Base-by-base conservation (phyloP, 108 stramenopile species). In the Asterionellopsis glacialis region DNA sequence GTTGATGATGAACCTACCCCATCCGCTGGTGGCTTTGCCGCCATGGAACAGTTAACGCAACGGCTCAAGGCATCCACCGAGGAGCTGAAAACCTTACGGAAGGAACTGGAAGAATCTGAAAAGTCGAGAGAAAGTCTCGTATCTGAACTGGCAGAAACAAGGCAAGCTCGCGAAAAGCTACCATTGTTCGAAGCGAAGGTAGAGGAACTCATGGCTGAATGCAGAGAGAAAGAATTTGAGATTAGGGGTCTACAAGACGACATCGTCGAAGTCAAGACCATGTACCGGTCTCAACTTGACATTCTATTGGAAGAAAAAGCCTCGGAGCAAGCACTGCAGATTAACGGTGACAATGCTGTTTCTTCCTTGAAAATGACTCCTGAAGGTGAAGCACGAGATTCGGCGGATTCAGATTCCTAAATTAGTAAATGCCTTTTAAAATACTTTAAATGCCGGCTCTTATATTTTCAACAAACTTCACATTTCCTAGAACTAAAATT, bases 251-350 rank as follows among this genome's bases (percentile, higher is more conserved):
- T 91, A 26, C 76, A 69, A 55, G 85, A 83, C 21, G 90, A 91
- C 45, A 84, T 91, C 59, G 69, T 68, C 23, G 90, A 91, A 55
- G 82, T 91, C 10, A 56, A 69, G 56, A 72, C 72, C 27, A 47
- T 91, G 59, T 91, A 91, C 52, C 71, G 85, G 0, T 57, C 59
- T 4, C 90, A 91, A 51, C 70, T 91, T 55, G 82, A 90, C 59
- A 59, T 68, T 16, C 70, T 90, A 14, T 41, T 90, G 39, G 88
- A 89, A 59, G 84, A 89, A 76, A 85, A 89, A 53, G 79, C 82
- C 3, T 52, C 70, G 4, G 42, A 15, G 22, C 18, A 22, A 15
- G 45, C 6, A 22, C 3, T 16, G 33, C 41, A 4, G 24, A 28
- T 28, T 43, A 26, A 15, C 6, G 9, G 4, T 25, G 25, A 27